A percentile compares a stretch with the other conserved stretches of the same genome.
Evolutionary conservation across 1,139 yeast species (phyloP).

Genomic region (Geotrichum citri-aurantii): DNA sequence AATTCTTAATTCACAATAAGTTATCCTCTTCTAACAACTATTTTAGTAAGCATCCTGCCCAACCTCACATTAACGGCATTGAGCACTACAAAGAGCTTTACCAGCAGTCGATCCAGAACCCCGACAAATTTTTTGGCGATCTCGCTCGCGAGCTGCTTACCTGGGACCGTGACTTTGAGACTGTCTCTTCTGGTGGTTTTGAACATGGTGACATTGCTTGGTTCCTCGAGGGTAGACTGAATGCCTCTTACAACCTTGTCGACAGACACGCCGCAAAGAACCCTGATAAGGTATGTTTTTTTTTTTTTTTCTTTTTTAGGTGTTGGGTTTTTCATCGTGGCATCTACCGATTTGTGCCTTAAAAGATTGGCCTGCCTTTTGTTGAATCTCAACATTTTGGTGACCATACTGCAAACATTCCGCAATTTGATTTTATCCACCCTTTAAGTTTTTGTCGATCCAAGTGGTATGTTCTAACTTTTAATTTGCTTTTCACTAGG

Average conservation of each 20-base stretch:
- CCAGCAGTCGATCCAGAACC: slow-evolving; percentile 70
- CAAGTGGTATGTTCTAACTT: neutral
- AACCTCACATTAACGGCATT: slow-evolving; percentile 41
- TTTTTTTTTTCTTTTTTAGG: neutral
- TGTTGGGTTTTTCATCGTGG: neutral
- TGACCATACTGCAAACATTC: neutral
- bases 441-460: neutral
- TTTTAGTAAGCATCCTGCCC: slow-evolving; percentile 34
- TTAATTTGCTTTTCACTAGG: slow-evolving; percentile 14
- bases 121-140: slow-evolving; percentile 79
- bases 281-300: slow-evolving; percentile 58
- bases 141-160: slow-evolving; percentile 69
- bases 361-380: neutral
- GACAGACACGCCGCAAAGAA: slow-evolving; percentile 87
- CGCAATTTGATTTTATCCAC: neutral
- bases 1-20: slow-evolving; percentile 51
- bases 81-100: slow-evolving; percentile 74
- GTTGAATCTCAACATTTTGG: neutral
- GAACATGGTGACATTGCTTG: slow-evolving; percentile 80
- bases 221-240: slow-evolving; percentile 90
- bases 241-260: slow-evolving; percentile 92
- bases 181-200: slow-evolving; percentile 64
- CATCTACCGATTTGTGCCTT: neutral
- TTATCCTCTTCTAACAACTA: slow-evolving; percentile 34
- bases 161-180: slow-evolving; percentile 81